Evolutionary conservation across 768 basidiomycete genomes (phyloP).

Genomic region (Polyporus arcularius): DNA sequence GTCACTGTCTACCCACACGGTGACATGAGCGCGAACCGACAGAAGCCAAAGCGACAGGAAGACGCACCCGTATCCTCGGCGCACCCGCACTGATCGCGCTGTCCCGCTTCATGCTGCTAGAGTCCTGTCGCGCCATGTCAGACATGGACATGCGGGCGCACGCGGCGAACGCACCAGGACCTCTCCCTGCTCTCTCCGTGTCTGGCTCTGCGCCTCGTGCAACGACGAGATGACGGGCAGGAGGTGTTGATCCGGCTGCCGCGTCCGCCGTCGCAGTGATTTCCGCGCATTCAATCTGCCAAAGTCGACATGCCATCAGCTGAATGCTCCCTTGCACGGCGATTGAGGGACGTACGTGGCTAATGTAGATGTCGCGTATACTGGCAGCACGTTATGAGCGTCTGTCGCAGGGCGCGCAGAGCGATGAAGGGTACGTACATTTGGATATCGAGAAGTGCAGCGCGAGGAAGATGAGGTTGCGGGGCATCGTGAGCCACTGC

Average conservation of each 20-base stretch:
- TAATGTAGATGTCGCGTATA: conserved; percentile 31
- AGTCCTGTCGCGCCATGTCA: background rate
- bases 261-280: conserved; percentile 17
- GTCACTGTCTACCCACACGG: no score
- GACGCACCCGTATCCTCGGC: no score
- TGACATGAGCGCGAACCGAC: no score
- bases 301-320: background rate
- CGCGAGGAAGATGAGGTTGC: conserved; percentile 30
- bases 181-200: background rate
- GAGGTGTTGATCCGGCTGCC: conserved; percentile 13
- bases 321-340: background rate
- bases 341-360: conserved; percentile 23
- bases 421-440: conserved; percentile 15
- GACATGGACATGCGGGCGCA: background rate
- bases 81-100: no score
- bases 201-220: conserved; percentile 15
- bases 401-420: background rate
- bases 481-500: conserved; percentile 30
- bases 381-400: conserved; percentile 7
- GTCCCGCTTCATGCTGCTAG: no score
- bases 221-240: conserved; percentile 16
- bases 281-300: conserved; percentile 22
- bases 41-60: no score
- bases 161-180: background rate
- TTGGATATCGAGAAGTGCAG: conserved; percentile 33